Evolutionary conservation across 148 eudicot species (phyloP), one percentile per base, ranked within the genome.

Genomic region (Camellia sinensis): DNA sequence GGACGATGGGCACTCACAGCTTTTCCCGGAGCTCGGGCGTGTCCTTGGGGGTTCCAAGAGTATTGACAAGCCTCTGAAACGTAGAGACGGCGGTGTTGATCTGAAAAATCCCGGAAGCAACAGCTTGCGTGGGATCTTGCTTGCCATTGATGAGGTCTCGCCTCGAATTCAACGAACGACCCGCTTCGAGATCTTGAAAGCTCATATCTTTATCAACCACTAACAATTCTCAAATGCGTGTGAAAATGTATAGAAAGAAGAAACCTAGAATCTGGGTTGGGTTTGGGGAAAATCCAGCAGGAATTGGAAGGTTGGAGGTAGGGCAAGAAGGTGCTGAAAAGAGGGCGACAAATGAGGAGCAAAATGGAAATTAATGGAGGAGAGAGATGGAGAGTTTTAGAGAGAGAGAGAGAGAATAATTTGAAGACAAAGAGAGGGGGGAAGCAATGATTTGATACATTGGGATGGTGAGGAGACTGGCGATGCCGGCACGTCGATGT

Each of bases 41-140:
- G 44, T 95, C 98, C 79, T 93, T 95, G 48, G 98, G 94, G 1
- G 98, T 93, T 8, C 97, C 98, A 15, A 95, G 94, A 84, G 97
- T 87, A 79, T 95, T 93, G 65, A 93, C 97, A 48, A 91, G 92
- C 56, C 97, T 87, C 60, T 91, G 97, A 75, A 95, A 95, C 3
- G 97, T 89, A 59, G 93, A 88, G 62, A 95, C 97, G 5, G 97
- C 86, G 4, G 98, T 95, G 63, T 86, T 95, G 83, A 92, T 92
- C 91, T 92, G 93, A 80, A 92, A 92, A 8, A 92, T 90, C 41
- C 93, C 92, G 50, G 97, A 86, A 76, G 89, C 93, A 18, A 92
- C 86, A 12, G 91, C 90, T 57, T 88, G 97, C 7, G 93, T 85
- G 6, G 97, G 87, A 64, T 92, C 93, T 63, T 88, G 91, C 61